These are phyloP conservation scores for Rhypophila decipiens DNA, from an alignment of 495 filamentous ascomycete genomes.

Conservation along the genomic window DNA sequence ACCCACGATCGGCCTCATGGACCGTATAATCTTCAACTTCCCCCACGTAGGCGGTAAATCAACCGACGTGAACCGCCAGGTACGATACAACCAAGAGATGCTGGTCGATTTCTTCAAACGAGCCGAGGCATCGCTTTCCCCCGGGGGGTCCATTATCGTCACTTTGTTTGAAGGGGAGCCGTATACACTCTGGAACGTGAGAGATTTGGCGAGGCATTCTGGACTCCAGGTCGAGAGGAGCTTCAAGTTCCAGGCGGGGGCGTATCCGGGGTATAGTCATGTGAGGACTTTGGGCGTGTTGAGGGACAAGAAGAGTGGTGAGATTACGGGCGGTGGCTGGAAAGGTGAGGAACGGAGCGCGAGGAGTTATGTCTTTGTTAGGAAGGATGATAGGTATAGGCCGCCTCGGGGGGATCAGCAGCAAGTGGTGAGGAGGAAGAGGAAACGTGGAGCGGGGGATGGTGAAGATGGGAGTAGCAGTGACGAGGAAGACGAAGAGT, in stretches of 20 bases:
- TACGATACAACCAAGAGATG: conserved; percentile 85
- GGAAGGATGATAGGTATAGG: conserved; percentile 43
- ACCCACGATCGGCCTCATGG: conserved; percentile 44
- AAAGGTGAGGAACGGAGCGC: conserved; percentile 70
- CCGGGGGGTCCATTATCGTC: conserved; percentile 66
- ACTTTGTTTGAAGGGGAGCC: conserved; percentile 90
- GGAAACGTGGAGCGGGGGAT: conserved; percentile 2
- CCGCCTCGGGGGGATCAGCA: no score
- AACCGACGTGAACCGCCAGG: conserved; percentile 90
- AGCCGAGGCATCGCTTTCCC: conserved; percentile 34
- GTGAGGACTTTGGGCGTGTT: conserved; percentile 80
- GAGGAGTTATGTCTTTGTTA: conserved; percentile 74
- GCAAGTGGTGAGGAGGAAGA: conserved; percentile 29
- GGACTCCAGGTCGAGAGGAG: conserved; percentile 71
- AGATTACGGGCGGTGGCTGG: conserved; percentile 48
- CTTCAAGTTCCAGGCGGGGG: conserved; percentile 66
- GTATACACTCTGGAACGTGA: conserved; percentile 92
- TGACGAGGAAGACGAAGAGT: conserved; percentile 3
- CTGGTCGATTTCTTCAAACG: conserved; percentile 75
- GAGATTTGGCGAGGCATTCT: conserved; percentile 72
- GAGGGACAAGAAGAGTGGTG: conserved; percentile 48
- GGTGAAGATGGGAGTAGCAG: conserved; percentile 2
- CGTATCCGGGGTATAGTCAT: conserved; percentile 83
- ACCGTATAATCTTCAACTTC: conserved; percentile 89
- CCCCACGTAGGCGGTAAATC: conserved; percentile 88